Conservation (phyloP, 352 stramenopile species). For the Pythium brassicae region DNA sequence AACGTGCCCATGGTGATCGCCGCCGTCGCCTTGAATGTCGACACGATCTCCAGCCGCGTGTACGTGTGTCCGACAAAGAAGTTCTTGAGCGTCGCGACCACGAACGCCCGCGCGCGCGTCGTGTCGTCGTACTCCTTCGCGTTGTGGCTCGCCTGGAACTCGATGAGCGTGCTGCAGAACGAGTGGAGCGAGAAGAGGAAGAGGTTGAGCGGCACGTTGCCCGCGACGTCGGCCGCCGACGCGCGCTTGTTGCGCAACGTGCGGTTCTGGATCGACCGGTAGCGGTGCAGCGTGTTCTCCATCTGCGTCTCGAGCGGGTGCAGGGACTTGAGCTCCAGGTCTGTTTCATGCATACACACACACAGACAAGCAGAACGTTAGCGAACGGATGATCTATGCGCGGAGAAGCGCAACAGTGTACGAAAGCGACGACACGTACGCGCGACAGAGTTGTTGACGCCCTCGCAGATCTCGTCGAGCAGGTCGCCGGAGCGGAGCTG, state of each 20-base stretch:
- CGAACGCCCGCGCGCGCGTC: slow-evolving; percentile 21
- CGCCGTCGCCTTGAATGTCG: slow-evolving; percentile 43
- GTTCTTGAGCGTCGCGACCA: slow-evolving; percentile 15
- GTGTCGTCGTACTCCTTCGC: not conserved
- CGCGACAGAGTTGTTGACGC: slow-evolving; percentile 45
- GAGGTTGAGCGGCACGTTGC: slow-evolving; percentile 77
- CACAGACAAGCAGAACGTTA: too few species aligned
- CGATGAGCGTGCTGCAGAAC: slow-evolving; percentile 72
- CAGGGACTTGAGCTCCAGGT: slow-evolving; percentile 51
- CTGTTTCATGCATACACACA: slow-evolving; percentile 7
- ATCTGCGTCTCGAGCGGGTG: slow-evolving; percentile 53
- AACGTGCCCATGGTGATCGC: slow-evolving; percentile 69
- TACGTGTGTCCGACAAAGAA: slow-evolving; percentile 34
- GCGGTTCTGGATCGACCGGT: slow-evolving; percentile 53
- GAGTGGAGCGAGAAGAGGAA: slow-evolving; percentile 85
- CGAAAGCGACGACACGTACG: slow-evolving; percentile 20
- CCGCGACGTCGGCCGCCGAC: slow-evolving; percentile 39
- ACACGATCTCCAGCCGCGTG: slow-evolving; percentile 23
- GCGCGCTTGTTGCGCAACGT: slow-evolving; percentile 47
- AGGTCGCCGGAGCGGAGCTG: slow-evolving; percentile 60
- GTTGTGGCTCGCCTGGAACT: slow-evolving; percentile 17
- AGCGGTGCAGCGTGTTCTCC: slow-evolving; percentile 60
- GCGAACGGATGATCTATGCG: too few species aligned
- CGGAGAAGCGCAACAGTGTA: too few species aligned
- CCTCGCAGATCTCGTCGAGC: slow-evolving; percentile 60